Base-by-base conservation (phyloP, 306 rosid species). In the Inga leiocalycina region DNA sequence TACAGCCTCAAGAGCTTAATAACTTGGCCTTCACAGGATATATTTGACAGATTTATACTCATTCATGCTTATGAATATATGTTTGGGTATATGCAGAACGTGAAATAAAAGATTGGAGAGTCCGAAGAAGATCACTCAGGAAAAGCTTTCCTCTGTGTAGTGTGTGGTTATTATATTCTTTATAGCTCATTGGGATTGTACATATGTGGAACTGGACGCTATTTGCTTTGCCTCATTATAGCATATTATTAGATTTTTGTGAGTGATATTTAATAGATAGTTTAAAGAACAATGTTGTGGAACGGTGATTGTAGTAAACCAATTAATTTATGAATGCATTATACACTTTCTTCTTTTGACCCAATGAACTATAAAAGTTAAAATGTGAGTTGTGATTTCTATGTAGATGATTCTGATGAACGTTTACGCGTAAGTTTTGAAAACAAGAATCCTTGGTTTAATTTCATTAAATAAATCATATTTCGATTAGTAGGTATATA, bases 1-100 rank as follows among this genome's bases (percentile, higher is more conserved):
- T 49, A 76, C 85, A 83, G 76, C 84, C 87, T 81, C 89, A 85
- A 77, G 89, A 87, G 87, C 77, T 85, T 32, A 80, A 78, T 80
- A 77, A 88, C 75, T 65, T 84, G 54, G 87, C 62, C 80, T 85
- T 79, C n/a, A 64, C 67, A 44, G 83, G 77, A 80, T 77, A 77
- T 79, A 54, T 83, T 44, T 74, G 54, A 80, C 81, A 19, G 71
- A n/a, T 52, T 24, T 45, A 71, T 51, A 70, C 76, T 17, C 24
- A 54, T 78, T 6, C 37, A 49, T 78, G 16, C 30, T 27, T 61
- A 75, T 61, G 24, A 19, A 68, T 35, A 70, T 56, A 72, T 43
- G 35, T 41, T 72, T 44, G n/a, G 41, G 4, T 27, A 61, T 76
- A 61, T 82, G 87, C 41, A 46, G 41, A 24, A 24, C 3, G 57